Evolutionary conservation across 768 basidiomycete species (phyloP).

Genomic region (Lactarius tabidus): DNA sequence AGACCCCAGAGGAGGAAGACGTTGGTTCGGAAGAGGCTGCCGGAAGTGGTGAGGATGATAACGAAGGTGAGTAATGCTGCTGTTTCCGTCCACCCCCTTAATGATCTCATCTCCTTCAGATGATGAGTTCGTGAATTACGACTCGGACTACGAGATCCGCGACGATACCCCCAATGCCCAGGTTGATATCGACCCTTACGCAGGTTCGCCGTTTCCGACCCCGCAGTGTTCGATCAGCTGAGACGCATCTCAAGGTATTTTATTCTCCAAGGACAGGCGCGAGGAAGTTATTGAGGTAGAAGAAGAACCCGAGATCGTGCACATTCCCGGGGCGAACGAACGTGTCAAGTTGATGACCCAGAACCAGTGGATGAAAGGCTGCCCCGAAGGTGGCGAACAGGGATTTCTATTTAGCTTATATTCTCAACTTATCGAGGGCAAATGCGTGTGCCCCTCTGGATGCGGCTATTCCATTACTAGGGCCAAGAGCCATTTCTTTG

Average conservation of each 20-base stretch:
- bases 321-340: slow-evolving; percentile 42
- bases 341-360: slow-evolving; percentile 70
- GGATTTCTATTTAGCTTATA: slow-evolving; percentile 84
- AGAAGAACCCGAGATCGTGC: slow-evolving; percentile 58
- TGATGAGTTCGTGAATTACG: slow-evolving; percentile 72
- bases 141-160: slow-evolving; percentile 66
- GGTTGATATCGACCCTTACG: slow-evolving; percentile 80
- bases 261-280: slow-evolving; percentile 90
- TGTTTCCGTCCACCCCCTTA: not conserved
- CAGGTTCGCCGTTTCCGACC: slow-evolving; percentile 47
- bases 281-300: slow-evolving; percentile 93
- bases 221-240: slow-evolving; percentile 9
- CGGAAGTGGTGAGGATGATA: slow-evolving; percentile 49
- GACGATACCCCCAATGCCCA: slow-evolving; percentile 39
- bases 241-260: slow-evolving; percentile 55
- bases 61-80: slow-evolving; percentile 38
- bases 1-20: slow-evolving; percentile 60
- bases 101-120: slow-evolving; percentile 28
- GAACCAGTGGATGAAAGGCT: slow-evolving; percentile 97
- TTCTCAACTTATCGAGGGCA: slow-evolving; percentile 59
- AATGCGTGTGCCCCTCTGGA: slow-evolving; percentile 66
- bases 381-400: slow-evolving; percentile 91
- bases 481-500: slow-evolving; percentile 76
- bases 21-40: slow-evolving; percentile 48
- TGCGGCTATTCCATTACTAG: slow-evolving; percentile 64